A percentile compares a stretch with the other conserved stretches of the same genome.
Conservation (phyloP, 768 basidiomycete species). For the Hirschioporus abietinus region DNA sequence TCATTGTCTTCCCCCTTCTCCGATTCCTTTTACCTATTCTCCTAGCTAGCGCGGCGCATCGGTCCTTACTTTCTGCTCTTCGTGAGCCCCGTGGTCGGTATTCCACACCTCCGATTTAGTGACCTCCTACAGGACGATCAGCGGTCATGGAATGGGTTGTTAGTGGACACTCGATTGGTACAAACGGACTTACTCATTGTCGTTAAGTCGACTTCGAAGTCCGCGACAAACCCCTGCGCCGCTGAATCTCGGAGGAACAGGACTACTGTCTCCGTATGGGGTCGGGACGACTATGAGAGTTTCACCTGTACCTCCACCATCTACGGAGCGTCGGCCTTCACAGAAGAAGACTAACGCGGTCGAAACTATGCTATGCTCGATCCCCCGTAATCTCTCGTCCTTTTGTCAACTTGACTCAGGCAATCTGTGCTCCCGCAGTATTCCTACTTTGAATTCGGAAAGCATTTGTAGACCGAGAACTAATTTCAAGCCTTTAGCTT, state of each 20-base stretch:
- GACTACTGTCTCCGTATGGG: background rate
- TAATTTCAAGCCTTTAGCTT: background rate
- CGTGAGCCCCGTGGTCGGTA: background rate
- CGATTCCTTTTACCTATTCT: background rate
- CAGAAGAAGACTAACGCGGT: background rate
- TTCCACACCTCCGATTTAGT: background rate
- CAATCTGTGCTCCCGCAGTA: background rate
- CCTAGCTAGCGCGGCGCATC: background rate
- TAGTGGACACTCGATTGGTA: background rate
- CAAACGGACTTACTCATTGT: background rate
- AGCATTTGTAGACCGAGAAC: background rate
- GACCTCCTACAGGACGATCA: background rate
- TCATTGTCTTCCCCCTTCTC: background rate
- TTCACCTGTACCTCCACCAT: too few relatives aligned
- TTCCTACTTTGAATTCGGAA: background rate
- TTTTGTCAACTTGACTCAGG: background rate
- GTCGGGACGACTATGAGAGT: background rate
- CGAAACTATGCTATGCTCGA: background rate
- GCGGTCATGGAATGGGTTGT: background rate
- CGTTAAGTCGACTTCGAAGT: background rate
- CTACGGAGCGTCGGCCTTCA: too few relatives aligned
- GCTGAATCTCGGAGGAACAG: background rate
- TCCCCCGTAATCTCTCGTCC: background rate
- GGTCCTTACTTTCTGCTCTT: background rate
- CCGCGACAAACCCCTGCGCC: background rate